These are phyloP conservation scores for Raphanus raphanistrum DNA, from an alignment of 345 rosid species.

Conservation along the genomic window DNA sequence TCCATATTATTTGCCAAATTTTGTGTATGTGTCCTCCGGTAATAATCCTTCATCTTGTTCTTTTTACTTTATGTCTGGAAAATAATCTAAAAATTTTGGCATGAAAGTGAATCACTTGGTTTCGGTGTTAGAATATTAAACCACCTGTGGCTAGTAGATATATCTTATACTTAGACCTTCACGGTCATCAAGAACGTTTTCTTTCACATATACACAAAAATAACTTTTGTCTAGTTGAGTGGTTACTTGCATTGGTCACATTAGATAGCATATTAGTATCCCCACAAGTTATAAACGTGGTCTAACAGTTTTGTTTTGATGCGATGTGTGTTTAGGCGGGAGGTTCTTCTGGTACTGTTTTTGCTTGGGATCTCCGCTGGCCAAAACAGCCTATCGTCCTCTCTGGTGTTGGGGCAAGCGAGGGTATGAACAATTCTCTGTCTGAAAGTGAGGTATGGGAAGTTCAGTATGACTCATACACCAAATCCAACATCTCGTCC, in stretches of 20 bases:
- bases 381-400: conserved; percentile 67
- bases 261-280: not conserved
- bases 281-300: not conserved
- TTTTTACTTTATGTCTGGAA: not conserved
- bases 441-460: conserved; percentile 96
- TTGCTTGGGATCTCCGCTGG: conserved; percentile 90
- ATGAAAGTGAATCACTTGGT: not conserved
- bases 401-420: conserved; percentile 56
- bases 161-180: not conserved
- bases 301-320: not conserved
- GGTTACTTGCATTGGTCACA: not conserved
- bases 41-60: not conserved
- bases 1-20: conserved; percentile 1
- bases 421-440: conserved; percentile 38
- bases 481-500: conserved; percentile 61
- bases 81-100: not conserved
- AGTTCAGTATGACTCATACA: conserved; percentile 65
- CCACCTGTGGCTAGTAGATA: not conserved
- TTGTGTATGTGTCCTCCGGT: not conserved
- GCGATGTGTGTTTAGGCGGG: conserved; percentile 36
- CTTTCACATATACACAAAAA: not conserved
- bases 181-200: not conserved
- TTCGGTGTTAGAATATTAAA: not conserved
- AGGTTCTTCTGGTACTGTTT: conserved; percentile 78
- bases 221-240: not conserved